Percentiles rank a stretch among this genome's conserved stretches.
Conservation (phyloP, 208 protist genomes). For the Trypanosoma brucei region DNA sequence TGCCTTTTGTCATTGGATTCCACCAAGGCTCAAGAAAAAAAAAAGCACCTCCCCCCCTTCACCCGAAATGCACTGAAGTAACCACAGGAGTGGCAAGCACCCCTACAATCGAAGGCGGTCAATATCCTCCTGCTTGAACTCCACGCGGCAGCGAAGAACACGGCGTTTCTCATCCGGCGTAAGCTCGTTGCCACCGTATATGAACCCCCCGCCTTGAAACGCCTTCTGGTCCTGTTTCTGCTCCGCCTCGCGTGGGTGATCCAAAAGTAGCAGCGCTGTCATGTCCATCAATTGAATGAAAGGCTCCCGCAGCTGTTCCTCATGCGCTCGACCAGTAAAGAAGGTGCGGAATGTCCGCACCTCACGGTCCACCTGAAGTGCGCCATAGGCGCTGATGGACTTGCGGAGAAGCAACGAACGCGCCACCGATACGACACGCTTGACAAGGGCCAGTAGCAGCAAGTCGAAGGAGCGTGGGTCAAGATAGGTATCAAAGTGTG, state of each 20-base stretch:
- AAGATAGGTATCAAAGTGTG: slow-evolving; percentile 30
- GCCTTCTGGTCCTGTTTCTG: slow-evolving; percentile 51
- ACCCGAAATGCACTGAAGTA: too few species aligned
- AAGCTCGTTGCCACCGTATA: slow-evolving; percentile 22
- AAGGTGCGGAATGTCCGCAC: slow-evolving; percentile 63
- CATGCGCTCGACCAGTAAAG: slow-evolving; percentile 45
- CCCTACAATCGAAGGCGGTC: slow-evolving; percentile 38
- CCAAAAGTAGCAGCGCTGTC: slow-evolving; percentile 55
- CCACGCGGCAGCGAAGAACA: slow-evolving; percentile 54
- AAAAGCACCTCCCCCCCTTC: too few species aligned
- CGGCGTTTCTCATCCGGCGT: slow-evolving; percentile 68
- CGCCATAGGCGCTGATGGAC: slow-evolving; percentile 55
- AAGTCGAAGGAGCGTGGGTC: slow-evolving; percentile 44
- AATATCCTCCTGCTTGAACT: slow-evolving; percentile 65
- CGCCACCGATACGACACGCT: slow-evolving; percentile 21
- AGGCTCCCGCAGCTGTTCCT: slow-evolving; percentile 48
- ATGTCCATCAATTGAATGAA: slow-evolving; percentile 50
- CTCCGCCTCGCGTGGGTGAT: slow-evolving; percentile 62
- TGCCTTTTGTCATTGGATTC: too few species aligned
- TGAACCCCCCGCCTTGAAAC: background rate
- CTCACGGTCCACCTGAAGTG: slow-evolving; percentile 80
- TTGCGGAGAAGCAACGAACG: slow-evolving; percentile 46
- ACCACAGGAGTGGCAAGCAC: too few species aligned
- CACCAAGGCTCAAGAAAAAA: too few species aligned
- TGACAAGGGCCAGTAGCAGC: slow-evolving; percentile 42